phyloP scores from a whole-genome alignment of 768 basidiomycete species.

The Rhodotorula babjevae region DNA sequence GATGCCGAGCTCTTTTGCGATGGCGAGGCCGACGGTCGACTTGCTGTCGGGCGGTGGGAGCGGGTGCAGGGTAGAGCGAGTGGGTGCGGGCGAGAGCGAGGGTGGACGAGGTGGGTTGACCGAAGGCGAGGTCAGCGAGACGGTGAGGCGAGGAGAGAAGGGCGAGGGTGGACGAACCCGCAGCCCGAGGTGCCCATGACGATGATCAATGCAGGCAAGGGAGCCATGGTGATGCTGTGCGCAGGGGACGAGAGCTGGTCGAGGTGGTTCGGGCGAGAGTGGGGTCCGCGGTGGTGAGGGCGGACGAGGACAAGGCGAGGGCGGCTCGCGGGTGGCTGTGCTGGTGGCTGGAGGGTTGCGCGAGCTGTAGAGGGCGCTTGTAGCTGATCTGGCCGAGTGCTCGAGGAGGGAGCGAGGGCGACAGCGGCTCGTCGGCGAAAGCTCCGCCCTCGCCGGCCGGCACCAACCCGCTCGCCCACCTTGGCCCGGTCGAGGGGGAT shows the following conservation, averaged over 20 bases:
- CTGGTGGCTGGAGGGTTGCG: too few relatives aligned
- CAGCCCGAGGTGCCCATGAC: conserved; percentile 66
- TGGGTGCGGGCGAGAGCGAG: background rate
- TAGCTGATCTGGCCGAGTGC: too few relatives aligned
- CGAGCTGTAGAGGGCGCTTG: too few relatives aligned
- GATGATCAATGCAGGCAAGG: conserved; percentile 45
- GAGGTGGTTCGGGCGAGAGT: background rate
- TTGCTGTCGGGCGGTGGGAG: conserved; percentile 43
- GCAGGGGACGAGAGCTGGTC: background rate
- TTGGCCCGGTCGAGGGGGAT: too few relatives aligned
- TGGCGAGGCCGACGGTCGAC: conserved; percentile 55
- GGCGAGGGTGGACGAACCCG: conserved; percentile 50
- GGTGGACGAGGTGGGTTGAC: background rate
- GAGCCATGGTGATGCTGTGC: background rate
- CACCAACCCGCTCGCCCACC: too few relatives aligned
- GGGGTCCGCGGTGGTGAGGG: background rate
- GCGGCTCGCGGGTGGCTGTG: background rate
- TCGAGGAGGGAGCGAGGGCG: too few relatives aligned
- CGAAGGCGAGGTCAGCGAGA: background rate
- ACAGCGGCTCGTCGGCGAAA: too few relatives aligned
- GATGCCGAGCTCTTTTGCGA: conserved; percentile 60
- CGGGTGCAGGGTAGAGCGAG: background rate
- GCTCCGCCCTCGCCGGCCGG: too few relatives aligned
- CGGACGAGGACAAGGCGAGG: background rate
- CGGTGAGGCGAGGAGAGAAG: background rate